Conservation (phyloP, 805 yeast species). For the Kodamaea hsintzibuensis region DNA sequence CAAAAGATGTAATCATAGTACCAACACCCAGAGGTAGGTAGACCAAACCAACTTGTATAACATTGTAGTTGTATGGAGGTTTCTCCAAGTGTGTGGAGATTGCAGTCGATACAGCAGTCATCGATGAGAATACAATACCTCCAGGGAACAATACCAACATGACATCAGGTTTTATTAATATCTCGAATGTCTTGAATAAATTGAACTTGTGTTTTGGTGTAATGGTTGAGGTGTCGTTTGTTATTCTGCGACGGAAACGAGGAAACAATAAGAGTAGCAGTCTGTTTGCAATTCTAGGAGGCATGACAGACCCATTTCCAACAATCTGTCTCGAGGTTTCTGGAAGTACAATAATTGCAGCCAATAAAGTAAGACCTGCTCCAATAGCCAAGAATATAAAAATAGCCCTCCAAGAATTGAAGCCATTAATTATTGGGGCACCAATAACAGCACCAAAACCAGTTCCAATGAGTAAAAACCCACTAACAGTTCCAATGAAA, state of each 20-base stretch:
- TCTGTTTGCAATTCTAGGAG: slow-evolving; percentile 39
- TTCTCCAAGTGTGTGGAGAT: slow-evolving; percentile 55
- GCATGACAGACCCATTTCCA: slow-evolving; percentile 73
- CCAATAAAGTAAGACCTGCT: slow-evolving; percentile 46
- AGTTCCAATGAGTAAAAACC: slow-evolving; percentile 68
- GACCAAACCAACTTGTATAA: slow-evolving; percentile 65
- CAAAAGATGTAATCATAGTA: slow-evolving; percentile 58
- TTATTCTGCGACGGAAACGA: slow-evolving; percentile 9
- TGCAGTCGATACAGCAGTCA: slow-evolving; percentile 71
- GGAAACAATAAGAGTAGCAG: slow-evolving; percentile 43
- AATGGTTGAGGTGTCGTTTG: slow-evolving; percentile 13
- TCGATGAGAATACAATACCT: slow-evolving; percentile 63
- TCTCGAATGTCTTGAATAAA: slow-evolving; percentile 36
- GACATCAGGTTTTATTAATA: slow-evolving; percentile 47
- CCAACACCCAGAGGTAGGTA: slow-evolving; percentile 76
- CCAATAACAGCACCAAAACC: slow-evolving; percentile 76
- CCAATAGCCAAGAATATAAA: slow-evolving; percentile 74
- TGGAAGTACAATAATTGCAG: slow-evolving; percentile 45
- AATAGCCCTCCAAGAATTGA: slow-evolving; percentile 65
- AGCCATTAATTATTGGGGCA: slow-evolving; percentile 37
- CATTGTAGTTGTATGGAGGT: slow-evolving; percentile 49
- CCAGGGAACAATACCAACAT: slow-evolving; percentile 53
- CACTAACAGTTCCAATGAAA: slow-evolving; percentile 63
- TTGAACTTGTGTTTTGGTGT: slow-evolving; percentile 7
- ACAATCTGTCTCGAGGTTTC: slow-evolving; percentile 74